Evolutionary conservation across 768 basidiomycete species (phyloP).

Genomic region (Suillus americanus): DNA sequence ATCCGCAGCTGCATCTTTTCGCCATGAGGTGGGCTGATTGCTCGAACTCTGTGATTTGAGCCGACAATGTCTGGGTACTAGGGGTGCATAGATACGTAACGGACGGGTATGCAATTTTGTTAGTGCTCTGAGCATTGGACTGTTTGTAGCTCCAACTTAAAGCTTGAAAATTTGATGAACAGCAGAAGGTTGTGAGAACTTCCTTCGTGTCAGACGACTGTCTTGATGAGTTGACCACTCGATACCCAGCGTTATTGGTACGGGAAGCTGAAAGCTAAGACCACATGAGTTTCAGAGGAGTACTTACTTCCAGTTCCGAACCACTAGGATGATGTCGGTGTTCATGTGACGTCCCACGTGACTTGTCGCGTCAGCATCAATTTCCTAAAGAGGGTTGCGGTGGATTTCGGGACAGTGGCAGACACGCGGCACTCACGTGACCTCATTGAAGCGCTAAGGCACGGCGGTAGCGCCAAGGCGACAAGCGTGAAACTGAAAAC

Average conservation of each 20-base stretch:
- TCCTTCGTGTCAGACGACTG: neutral
- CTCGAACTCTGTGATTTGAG: conserved; percentile 18
- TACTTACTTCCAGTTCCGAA: too few species aligned
- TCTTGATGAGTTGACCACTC: neutral
- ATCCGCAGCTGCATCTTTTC: conserved; percentile 8
- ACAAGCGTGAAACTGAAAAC: too few species aligned
- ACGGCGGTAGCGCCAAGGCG: too few species aligned
- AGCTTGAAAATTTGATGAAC: neutral
- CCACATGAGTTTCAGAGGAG: neutral
- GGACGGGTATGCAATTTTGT: conserved; percentile 10
- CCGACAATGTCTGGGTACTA: neutral
- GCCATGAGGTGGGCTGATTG: conserved; percentile 7
- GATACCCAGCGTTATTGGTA: neutral
- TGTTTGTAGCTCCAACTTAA: neutral
- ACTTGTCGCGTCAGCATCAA: neutral
- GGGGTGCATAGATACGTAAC: conserved; percentile 3
- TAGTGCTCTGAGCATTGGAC: conserved; percentile 16
- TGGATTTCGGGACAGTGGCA: too few species aligned
- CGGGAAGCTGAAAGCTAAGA: neutral
- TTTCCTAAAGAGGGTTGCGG: neutral
- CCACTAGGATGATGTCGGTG: too few species aligned
- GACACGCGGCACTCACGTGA: too few species aligned
- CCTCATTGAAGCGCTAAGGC: too few species aligned
- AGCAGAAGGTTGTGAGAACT: neutral
- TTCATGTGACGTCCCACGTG: neutral